These are phyloP conservation scores for Leccinum ochraceum DNA, from an alignment of 768 basidiomycete genomes.

Conservation along the genomic window DNA sequence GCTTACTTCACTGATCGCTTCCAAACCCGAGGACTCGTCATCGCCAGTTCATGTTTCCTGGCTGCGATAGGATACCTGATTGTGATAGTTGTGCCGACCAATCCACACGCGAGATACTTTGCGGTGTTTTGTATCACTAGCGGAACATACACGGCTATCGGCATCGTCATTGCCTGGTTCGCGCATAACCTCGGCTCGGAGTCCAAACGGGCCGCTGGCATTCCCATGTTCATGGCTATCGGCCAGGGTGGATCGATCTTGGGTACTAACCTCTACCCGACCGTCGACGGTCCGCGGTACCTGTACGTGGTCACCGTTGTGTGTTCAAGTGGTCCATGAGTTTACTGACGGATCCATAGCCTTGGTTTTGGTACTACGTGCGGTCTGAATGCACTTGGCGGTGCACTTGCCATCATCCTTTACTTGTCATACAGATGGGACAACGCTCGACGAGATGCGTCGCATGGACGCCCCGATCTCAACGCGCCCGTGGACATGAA, in stretches of 20 bases:
- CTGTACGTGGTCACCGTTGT: constrained; percentile 42
- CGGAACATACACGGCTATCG: constrained; percentile 77
- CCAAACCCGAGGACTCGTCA: constrained; percentile 54
- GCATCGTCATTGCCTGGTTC: constrained; percentile 76
- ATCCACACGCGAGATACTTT: constrained; percentile 69
- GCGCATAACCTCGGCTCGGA: constrained; percentile 79
- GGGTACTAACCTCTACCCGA: constrained; percentile 70
- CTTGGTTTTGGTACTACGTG: constrained; percentile 65
- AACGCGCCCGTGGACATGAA: constrained; percentile 57
- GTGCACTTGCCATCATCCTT: constrained; percentile 43
- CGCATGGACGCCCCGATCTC: constrained; percentile 50
- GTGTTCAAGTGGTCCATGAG: background rate
- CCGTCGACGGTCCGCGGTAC: constrained; percentile 62
- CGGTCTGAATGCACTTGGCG: constrained; percentile 19
- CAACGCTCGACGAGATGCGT: constrained; percentile 52
- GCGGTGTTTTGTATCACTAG: constrained; percentile 76
- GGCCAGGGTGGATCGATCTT: constrained; percentile 76
- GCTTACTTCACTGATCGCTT: constrained; percentile 67
- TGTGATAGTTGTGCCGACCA: constrained; percentile 52
- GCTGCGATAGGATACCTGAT: constrained; percentile 56
- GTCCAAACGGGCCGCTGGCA: constrained; percentile 73
- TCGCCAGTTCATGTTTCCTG: constrained; percentile 32
- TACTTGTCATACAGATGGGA: constrained; percentile 63
- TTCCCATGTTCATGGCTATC: constrained; percentile 78
- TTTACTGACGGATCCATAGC: constrained; percentile 1